Evolutionary conservation across 257 asterid genomes (phyloP), one percentile per base, ranked within the genome.

Genomic region (Lithospermum erythrorhizon): DNA sequence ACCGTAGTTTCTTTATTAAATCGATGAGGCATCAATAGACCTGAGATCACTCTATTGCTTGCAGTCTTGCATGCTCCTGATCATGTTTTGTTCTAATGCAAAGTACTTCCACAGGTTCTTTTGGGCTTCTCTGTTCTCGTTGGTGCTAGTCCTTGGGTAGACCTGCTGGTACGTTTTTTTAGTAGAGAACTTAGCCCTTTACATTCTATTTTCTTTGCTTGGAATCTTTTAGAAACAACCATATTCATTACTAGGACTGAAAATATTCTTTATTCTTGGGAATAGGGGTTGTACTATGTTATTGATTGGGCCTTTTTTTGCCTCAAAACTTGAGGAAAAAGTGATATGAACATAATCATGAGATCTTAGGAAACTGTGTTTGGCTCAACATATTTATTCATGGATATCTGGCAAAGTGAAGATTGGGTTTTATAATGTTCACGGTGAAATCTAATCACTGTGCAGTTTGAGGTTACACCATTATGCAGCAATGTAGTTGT

Each of bases 131-230:
- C 98, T 29, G 87, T 93, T 65, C 97, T 93, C 59, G 97, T 93
- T 74, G 98, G 98, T 62, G 95, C 98, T 74, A 89, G 94, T 73
- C 87, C 97, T 66, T 91, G 98, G 98, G 97, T 86, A 68, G 98
- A 91, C 84, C 87, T 91, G 72, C 77, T 91, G 97, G 97, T 91
- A 82, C 1, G 82, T 69, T 59, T 35, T 57, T 63, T 56, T 14
- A 59, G 64, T 16, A 45, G 37, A 47, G 21, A 29, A n/a, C 10
- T 53, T 47, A 52, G 27, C 24, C 45, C 5, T n/a, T 10, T 20
- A 35, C 53, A 52, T 61, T 51, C 49, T 35, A 14, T 18, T 41
- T 41, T 41, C 5, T 41, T 41, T 41, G 18, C 0, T 11, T 41
- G 49, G 17, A 14, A 41, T 41, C 17, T 41, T 41, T 41, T 41